Conservation (phyloP, 1,284 basidiomycete genomes). For the Irpex sp. region DNA sequence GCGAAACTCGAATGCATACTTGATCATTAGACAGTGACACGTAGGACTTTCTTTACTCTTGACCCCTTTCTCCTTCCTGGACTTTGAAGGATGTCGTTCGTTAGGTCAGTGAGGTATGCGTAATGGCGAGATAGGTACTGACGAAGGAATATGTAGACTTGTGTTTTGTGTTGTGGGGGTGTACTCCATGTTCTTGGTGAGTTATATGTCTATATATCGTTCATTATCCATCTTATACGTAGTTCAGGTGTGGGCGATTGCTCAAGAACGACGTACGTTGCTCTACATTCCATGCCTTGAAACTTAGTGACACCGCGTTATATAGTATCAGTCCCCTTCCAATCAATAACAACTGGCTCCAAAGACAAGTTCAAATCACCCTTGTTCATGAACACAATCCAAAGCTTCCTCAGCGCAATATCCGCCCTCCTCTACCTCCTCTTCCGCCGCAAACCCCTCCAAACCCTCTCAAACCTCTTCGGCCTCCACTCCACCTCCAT, state of each 20-base stretch:
- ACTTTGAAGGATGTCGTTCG: not conserved
- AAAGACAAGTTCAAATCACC: constrained; percentile 85
- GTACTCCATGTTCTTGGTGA: constrained; percentile 76
- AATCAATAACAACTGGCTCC: constrained; percentile 56
- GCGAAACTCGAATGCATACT: not conserved
- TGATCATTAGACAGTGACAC: not conserved
- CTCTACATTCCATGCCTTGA: no score
- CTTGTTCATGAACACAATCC: constrained; percentile 84
- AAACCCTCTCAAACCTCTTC: constrained; percentile 50
- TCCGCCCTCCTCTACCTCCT: constrained; percentile 81
- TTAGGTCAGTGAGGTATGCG: not conserved
- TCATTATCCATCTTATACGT: not conserved
- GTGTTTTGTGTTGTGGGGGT: constrained; percentile 65
- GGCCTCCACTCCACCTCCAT: constrained; percentile 41
- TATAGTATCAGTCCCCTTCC: constrained; percentile 82
- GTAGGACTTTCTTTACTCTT: not conserved
- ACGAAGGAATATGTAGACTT: constrained; percentile 37
- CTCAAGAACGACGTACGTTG: constrained; percentile 86
- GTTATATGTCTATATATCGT: constrained; percentile 19
- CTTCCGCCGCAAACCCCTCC: constrained; percentile 53
- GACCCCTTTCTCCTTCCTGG: not conserved
- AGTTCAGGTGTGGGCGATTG: constrained; percentile 80
- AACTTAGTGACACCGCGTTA: no score
- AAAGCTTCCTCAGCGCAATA: constrained; percentile 78
- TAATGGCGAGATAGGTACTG: not conserved